Base-by-base conservation (phyloP, 306 rosid genomes). In the Glycyrrhiza uralensis region DNA sequence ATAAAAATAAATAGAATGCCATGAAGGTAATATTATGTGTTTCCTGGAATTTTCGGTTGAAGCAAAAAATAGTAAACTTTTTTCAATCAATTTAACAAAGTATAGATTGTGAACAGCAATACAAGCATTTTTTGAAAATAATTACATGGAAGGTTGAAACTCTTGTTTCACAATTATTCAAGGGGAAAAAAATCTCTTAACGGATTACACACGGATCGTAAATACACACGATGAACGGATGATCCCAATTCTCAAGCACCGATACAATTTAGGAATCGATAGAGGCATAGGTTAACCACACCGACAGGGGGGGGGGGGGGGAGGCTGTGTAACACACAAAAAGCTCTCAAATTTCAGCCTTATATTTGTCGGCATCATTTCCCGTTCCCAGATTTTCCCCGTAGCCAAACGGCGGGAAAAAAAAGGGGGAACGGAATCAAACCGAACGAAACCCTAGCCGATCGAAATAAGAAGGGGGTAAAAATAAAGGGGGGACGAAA, bases 361-460 rank as follows among this genome's bases (percentile, higher is more conserved):
- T 42, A 17, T 18, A 7, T 30, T 28, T 6, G 20, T 11, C 1
- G 8, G 26, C 17, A 10, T 35, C 70, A 22, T 15, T 45, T 18
- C 3, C 2, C 4, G 15, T 12, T 33, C 36, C 4, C n/a, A 4
- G 63, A 62, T 26, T 64, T 44, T 63, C 38, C 26, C 7, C 8
- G 14, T 32, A n/a, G 50, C 26, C 28, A 14, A 71, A 71, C 65
- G 71, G 60, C 19, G 17, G 2, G 15, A 14, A 38, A 1, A 4
- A 15, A 58, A 63, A 41, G 11, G 17, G 41, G 6, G 45, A 54
- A 65, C 10, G 10, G 19, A 66, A 47, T 20, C 12, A 29, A 13
- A 33, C n/a, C 0, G 3, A 69, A 65, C 1, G 18, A 81, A 81
- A 76, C 71, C 79, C 68, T 79, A 76, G 60, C 1, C 14, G 42